A percentile compares a stretch with the other conserved stretches of the same genome.
Conservation (phyloP, 768 basidiomycete species). For the Auricularia cornea region DNA sequence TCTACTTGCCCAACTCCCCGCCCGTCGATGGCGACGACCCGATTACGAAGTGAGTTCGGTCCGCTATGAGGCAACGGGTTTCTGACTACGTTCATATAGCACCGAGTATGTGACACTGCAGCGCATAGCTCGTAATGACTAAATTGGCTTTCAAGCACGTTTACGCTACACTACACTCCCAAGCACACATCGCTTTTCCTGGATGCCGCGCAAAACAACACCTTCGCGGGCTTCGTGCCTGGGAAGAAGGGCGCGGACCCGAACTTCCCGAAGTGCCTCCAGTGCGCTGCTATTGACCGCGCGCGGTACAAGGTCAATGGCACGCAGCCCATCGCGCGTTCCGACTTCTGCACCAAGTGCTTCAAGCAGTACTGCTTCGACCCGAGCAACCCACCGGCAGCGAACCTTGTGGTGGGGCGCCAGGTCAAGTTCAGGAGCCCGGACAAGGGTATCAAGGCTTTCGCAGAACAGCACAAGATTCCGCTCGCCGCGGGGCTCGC, state of each 20-base stretch:
- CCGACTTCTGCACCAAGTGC: conserved; percentile 18
- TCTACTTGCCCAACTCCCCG: conserved; percentile 75
- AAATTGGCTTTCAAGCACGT: no score
- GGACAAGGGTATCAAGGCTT: conserved; percentile 25
- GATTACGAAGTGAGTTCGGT: conserved; percentile 61
- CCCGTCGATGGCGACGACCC: conserved; percentile 53
- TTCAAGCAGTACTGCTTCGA: conserved; percentile 25
- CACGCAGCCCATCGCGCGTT: conserved; percentile 13
- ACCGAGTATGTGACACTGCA: background rate
- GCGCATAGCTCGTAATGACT: no score
- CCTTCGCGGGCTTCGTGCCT: conserved; percentile 51
- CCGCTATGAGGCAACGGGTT: background rate
- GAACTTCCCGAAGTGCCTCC: conserved; percentile 56
- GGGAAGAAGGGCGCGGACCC: conserved; percentile 48
- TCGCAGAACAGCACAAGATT: conserved; percentile 38
- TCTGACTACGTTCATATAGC: background rate
- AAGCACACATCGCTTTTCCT: conserved; percentile 50
- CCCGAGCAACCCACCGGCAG: conserved; percentile 15
- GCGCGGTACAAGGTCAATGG: conserved; percentile 9
- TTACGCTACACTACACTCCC: conserved; percentile 50
- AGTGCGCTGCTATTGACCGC: conserved; percentile 55
- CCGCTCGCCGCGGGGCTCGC: conserved; percentile 41
- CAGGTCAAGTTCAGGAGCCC: conserved; percentile 44
- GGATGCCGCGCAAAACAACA: conserved; percentile 49
- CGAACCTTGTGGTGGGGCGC: conserved; percentile 26